Percentiles rank a stretch among this genome's conserved stretches.
These are phyloP conservation scores for Rusavskia elegans DNA, from an alignment of 495 filamentous ascomycete genomes.

Conservation along the genomic window DNA sequence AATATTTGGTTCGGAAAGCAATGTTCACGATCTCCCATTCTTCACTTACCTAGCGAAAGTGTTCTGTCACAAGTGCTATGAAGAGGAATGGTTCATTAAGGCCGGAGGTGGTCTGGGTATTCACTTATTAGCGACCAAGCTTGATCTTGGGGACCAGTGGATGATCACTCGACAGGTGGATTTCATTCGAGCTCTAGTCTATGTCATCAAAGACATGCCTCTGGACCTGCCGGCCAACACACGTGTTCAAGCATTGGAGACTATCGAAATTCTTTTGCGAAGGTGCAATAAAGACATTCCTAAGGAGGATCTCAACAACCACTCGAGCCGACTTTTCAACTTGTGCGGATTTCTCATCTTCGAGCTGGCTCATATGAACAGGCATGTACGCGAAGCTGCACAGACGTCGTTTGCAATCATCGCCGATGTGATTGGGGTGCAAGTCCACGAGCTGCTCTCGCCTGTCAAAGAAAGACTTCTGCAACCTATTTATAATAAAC, in stretches of 20 bases:
- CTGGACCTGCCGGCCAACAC: conserved; percentile 79
- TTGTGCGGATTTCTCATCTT: conserved; percentile 70
- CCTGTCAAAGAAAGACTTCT: conserved; percentile 79
- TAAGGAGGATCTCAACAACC: conserved; percentile 58
- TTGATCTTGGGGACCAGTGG: conserved; percentile 75
- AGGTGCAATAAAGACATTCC: conserved; percentile 57
- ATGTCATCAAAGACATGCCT: conserved; percentile 96
- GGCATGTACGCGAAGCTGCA: conserved; percentile 73
- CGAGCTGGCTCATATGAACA: conserved; percentile 88
- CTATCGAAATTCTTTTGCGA: conserved; percentile 59
- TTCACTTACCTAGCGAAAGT: conserved; percentile 64
- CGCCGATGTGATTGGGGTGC: conserved; percentile 53
- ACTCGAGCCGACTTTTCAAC: conserved; percentile 47
- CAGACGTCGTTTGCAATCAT: conserved; percentile 69
- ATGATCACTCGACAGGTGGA: conserved; percentile 64
- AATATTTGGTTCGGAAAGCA: conserved; percentile 61
- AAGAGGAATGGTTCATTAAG: conserved; percentile 97
- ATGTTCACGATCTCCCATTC: conserved; percentile 57
- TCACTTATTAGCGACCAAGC: conserved; percentile 57
- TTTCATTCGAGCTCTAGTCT: conserved; percentile 72
- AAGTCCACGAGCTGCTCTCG: conserved; percentile 70
- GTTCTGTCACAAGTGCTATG: conserved; percentile 88
- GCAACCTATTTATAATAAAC: conserved; percentile 83
- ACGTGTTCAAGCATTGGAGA: conserved; percentile 61
- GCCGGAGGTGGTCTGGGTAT: conserved; percentile 84